Conservation (phyloP, 148 eudicot genomes). For the Rheum nobile region DNA sequence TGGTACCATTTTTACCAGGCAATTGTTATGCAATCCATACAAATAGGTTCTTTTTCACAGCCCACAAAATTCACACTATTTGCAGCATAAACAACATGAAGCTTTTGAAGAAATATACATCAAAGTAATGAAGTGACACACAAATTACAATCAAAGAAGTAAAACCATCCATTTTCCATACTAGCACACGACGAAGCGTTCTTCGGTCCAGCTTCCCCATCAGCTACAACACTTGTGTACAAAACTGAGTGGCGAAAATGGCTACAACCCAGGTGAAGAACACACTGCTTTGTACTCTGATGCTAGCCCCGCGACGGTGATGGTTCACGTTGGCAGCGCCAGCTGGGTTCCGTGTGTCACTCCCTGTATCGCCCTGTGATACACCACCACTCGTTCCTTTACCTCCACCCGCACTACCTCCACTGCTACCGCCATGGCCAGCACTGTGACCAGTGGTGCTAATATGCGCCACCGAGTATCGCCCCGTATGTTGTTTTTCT, state of each 20-base stretch:
- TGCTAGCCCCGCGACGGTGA: background rate
- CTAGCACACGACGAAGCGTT: no score
- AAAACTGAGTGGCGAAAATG: background rate
- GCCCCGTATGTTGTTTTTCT: background rate
- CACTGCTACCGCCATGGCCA: constrained; percentile 2
- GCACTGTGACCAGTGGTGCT: background rate
- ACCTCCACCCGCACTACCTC: background rate
- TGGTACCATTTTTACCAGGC: background rate
- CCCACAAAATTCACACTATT: background rate
- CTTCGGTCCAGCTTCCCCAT: background rate
- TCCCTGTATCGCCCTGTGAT: background rate
- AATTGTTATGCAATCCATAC: background rate
- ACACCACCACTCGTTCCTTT: background rate
- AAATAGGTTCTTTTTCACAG: background rate
- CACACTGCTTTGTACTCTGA: background rate
- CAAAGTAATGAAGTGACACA: background rate
- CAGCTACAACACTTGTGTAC: background rate
- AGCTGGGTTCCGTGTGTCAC: background rate
- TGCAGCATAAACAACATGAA: background rate
- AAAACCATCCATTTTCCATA: background rate
- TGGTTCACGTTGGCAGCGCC: background rate
- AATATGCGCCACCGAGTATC: background rate
- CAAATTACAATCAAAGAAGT: background rate
- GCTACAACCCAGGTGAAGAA: background rate
- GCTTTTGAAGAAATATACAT: background rate